A percentile compares a stretch with the other conserved stretches of the same genome.
Conservation (phyloP, 2,329 filamentous ascomycete species). For the Fusarium praegraminearum region DNA sequence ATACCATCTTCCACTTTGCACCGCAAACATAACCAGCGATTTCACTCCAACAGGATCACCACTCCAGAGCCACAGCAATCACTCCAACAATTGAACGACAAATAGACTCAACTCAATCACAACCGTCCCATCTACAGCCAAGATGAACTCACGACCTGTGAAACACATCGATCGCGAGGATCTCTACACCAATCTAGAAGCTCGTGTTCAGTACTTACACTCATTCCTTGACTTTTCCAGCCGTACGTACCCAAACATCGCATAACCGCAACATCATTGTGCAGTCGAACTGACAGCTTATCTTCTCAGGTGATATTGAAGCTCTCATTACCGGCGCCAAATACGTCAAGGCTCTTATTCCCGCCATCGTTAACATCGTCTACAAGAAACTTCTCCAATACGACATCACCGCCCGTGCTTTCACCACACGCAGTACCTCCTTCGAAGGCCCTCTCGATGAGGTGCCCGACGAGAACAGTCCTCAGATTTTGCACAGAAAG, state of each 20-base stretch:
- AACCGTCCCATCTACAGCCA: constrained; percentile 1
- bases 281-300: constrained; percentile 18
- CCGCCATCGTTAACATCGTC: constrained; percentile 84
- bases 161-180: constrained; percentile 77
- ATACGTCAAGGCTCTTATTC: constrained; percentile 85
- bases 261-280: background rate
- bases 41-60: background rate
- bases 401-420: constrained; percentile 84
- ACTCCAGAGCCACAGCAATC: background rate
- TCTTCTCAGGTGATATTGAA: constrained; percentile 72
- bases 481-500: constrained; percentile 81
- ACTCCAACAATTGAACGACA: background rate
- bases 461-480: constrained; percentile 73
- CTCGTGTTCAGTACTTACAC: constrained; percentile 78
- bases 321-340: constrained; percentile 76
- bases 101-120: no score
- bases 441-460: constrained; percentile 76
- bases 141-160: constrained; percentile 53
- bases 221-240: constrained; percentile 81
- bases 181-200: constrained; percentile 77
- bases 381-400: constrained; percentile 85
- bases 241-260: constrained; percentile 60
- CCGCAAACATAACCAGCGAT: background rate
- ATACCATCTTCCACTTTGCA: background rate
- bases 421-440: constrained; percentile 71